Evolutionary conservation across 108 stramenopile species (phyloP).

Genomic region (Discostella pseudostelligera): DNA sequence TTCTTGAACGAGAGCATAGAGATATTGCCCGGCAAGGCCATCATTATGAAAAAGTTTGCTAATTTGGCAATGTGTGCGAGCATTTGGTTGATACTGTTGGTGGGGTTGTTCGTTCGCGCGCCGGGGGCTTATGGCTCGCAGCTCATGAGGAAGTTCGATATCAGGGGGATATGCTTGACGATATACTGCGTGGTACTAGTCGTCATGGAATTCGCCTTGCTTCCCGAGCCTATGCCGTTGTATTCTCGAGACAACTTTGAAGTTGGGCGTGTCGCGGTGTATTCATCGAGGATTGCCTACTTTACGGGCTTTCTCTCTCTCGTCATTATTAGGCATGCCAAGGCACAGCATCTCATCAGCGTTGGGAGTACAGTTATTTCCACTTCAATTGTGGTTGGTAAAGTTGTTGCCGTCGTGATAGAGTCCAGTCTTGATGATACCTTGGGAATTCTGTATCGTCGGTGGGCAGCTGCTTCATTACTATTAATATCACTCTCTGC

Average conservation of each 20-base stretch:
- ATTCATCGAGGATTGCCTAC: conserved; percentile 51
- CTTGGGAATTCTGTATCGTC: conserved; percentile 40
- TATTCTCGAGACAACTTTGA: conserved; percentile 48
- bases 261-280: conserved; percentile 59
- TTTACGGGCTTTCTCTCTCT: conserved; percentile 50
- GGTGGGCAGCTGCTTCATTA: conserved; percentile 42
- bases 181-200: conserved; percentile 48
- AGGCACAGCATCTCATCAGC: conserved; percentile 47
- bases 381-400: conserved; percentile 52
- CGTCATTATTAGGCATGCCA: conserved; percentile 37
- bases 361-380: conserved; percentile 27
- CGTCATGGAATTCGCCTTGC: conserved; percentile 55
- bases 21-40: conserved; percentile 40
- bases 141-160: conserved; percentile 57
- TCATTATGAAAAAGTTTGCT: conserved; percentile 58
- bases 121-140: conserved; percentile 53
- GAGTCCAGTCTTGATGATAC: conserved; percentile 46
- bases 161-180: conserved; percentile 52
- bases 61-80: conserved; percentile 44
- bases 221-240: conserved; percentile 57
- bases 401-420: conserved; percentile 61
- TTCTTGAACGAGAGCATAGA: conserved; percentile 51
- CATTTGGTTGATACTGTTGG: conserved; percentile 50
- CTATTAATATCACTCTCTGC: conserved; percentile 51
- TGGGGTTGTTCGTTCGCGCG: conserved; percentile 63